Conservation (phyloP, 148 eudicot genomes). For the Linanthus parryae region DNA sequence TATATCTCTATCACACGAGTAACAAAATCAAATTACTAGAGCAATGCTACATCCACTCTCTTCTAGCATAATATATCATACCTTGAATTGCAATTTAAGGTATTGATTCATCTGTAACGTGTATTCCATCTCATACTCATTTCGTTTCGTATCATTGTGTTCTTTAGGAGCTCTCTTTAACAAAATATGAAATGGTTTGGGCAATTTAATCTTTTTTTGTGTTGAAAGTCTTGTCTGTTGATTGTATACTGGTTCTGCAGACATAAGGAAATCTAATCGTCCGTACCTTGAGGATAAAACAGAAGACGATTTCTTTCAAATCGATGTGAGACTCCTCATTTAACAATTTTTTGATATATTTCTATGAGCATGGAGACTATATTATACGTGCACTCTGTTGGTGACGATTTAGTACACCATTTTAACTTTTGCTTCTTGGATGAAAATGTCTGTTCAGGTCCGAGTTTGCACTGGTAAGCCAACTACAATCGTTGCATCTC, state of each 20-base stretch:
- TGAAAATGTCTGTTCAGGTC: conserved; percentile 35
- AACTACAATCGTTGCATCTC: conserved; percentile 69
- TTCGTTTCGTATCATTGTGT: too few relatives aligned
- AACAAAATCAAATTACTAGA: too few relatives aligned
- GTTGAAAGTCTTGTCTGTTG: neutral
- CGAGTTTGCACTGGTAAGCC: conserved; percentile 90
- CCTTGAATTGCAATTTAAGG: too few relatives aligned
- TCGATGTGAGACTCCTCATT: conserved; percentile 51
- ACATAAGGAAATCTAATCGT: conserved; percentile 74
- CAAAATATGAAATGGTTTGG: too few relatives aligned
- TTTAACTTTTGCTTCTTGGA: neutral
- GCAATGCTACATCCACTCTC: too few relatives aligned
- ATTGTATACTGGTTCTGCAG: conserved; percentile 38
- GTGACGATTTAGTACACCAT: neutral
- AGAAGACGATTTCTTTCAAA: conserved; percentile 76
- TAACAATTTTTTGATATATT: neutral
- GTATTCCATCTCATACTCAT: too few relatives aligned
- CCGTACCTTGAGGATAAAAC: conserved; percentile 76
- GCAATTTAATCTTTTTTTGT: too few relatives aligned
- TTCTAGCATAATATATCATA: too few relatives aligned
- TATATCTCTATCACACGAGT: too few relatives aligned
- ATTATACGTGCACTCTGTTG: neutral
- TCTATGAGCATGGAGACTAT: neutral
- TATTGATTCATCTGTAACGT: too few relatives aligned
- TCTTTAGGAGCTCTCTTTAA: too few relatives aligned